Conservation (phyloP, 495 filamentous ascomycete species). For the Talaromyces thailandensis region DNA sequence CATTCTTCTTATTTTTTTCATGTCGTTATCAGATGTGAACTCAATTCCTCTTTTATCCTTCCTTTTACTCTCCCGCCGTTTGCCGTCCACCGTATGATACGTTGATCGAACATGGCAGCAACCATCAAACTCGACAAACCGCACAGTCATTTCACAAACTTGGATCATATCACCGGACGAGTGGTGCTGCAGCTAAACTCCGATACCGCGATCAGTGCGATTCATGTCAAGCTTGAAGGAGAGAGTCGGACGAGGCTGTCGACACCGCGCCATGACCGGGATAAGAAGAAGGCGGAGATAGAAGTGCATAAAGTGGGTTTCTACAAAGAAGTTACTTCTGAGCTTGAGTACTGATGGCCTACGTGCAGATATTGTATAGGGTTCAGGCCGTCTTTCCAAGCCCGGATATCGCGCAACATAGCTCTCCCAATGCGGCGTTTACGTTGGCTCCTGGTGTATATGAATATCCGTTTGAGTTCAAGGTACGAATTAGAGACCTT, state of each 20-base stretch:
- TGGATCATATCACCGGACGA: conserved; percentile 66
- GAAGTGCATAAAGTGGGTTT: conserved; percentile 69
- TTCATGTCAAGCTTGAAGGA: conserved; percentile 91
- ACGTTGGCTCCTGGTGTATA: conserved; percentile 69
- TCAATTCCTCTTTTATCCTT: background rate
- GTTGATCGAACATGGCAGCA: conserved; percentile 26
- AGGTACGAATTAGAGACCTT: conserved; percentile 32
- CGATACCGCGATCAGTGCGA: conserved; percentile 60
- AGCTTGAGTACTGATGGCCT: conserved; percentile 6
- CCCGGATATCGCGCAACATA: conserved; percentile 37
- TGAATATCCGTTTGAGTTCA: conserved; percentile 87
- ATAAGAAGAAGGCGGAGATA: conserved; percentile 50
- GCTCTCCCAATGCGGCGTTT: conserved; percentile 38
- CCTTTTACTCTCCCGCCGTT: background rate
- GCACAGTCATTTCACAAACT: conserved; percentile 76
- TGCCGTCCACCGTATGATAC: background rate
- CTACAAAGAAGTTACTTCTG: background rate
- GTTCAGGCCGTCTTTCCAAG: conserved; percentile 56
- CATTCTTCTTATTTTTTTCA: background rate
- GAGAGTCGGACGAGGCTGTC: conserved; percentile 64
- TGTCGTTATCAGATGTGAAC: background rate
- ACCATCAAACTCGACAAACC: conserved; percentile 66
- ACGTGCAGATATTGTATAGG: conserved; percentile 54
- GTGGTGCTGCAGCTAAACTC: conserved; percentile 56
- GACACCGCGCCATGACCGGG: conserved; percentile 39